Base-by-base conservation (phyloP, 1,139 yeast species). In the Insectozyma bohioensis region DNA sequence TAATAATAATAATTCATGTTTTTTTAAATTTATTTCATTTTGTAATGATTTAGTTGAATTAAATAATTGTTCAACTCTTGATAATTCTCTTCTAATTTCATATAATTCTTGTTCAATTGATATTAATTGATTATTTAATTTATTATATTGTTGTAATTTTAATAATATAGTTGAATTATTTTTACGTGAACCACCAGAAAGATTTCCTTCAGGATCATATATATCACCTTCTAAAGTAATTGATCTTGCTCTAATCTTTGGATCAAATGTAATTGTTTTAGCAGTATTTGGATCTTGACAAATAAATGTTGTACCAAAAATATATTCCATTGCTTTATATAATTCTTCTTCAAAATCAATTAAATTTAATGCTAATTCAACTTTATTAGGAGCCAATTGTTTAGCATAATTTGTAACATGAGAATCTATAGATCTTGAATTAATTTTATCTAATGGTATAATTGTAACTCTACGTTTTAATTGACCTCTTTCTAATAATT, bases 121-220 rank as follows among this genome's bases (percentile, higher is more conserved):
- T 11, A 57, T 56, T 16, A 80, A 56, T 35, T 67, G 61, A 4
- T 51, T 50, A 25, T 66, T 66, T 11, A 78, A 52, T n/a, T 58
- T 61, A 48, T 85, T 85, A 45, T 75, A 83, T 42, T 76, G 75
- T 49, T 84, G 95, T 52, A 90, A 76, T 32, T 75, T 76, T 6
- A 78, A 58, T 37, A 92, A 65, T 4, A 84, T 58, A 0, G 88
- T 75, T 5, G 75, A 68, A 10, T 78, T 70, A 30, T 66, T 61
- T 43, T 71, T 78, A 45, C 92, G 73, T 14, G 95, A 81, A n/a
- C 98, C 98, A 34, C 99, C 99, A 1, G 97, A 85, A 24, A 94
- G 65, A 14, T 95, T 87, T 10, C 99, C 99, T 47, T 84, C 88
- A 0, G 98, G 98, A 53, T 94, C 98, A 59, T 90, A 94, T 8